Conservation (phyloP, 1,284 basidiomycete genomes). For the Paramarasmius palmivorus region DNA sequence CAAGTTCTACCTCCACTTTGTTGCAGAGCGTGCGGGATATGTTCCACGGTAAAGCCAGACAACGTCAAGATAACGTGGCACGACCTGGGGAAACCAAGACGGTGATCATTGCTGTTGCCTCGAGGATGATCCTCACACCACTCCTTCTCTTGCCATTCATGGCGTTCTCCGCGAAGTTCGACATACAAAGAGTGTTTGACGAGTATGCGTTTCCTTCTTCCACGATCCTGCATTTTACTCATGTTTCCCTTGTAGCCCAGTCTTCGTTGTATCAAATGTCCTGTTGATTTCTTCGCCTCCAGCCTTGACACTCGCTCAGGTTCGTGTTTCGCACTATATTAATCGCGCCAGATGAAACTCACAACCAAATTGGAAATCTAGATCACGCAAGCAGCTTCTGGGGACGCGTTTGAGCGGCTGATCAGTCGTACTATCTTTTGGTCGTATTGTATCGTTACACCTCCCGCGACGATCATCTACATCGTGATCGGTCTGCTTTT, state of each 20-base stretch:
- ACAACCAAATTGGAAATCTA: conserved; percentile 32
- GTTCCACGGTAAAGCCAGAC: conserved; percentile 25
- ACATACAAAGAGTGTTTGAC: conserved; percentile 66
- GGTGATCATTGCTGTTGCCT: conserved; percentile 74
- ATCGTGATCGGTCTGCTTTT: conserved; percentile 73
- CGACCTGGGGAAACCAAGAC: conserved; percentile 77
- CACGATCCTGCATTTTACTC: conserved; percentile 15
- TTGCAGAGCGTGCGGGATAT: conserved; percentile 42
- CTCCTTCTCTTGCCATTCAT: conserved; percentile 75
- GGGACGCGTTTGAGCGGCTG: conserved; percentile 88
- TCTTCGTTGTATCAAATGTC: conserved; percentile 81
- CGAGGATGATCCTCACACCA: conserved; percentile 88
- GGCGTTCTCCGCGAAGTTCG: conserved; percentile 59
- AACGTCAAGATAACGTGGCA: conserved; percentile 17
- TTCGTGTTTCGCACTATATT: conserved; percentile 25
- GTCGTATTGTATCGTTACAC: conserved; percentile 82
- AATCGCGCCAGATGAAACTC: background rate
- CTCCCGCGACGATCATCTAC: conserved; percentile 74
- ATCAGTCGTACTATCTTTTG: conserved; percentile 85
- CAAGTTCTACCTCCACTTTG: conserved; percentile 34
- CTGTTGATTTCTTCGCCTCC: conserved; percentile 79
- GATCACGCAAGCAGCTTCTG: conserved; percentile 86
- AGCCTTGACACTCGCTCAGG: conserved; percentile 80
- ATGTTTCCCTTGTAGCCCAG: conserved; percentile 53
- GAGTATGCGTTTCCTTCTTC: conserved; percentile 54